Conservation (phyloP, 202 grass and related monocot species). For the Saccharum hybrid region DNA sequence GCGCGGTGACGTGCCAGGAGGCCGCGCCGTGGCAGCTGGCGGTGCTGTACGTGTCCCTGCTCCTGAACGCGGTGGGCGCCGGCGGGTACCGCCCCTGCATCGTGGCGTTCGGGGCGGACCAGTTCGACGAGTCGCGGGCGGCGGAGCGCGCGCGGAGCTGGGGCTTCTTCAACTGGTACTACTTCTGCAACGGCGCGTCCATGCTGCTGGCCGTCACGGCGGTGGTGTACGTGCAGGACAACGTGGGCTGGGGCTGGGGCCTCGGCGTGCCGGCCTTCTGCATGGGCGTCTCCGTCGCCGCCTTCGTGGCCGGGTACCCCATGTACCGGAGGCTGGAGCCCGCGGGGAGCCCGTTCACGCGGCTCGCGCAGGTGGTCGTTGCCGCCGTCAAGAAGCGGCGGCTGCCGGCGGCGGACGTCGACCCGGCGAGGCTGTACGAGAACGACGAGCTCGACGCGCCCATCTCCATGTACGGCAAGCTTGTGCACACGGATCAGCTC, state of each 20-base stretch:
- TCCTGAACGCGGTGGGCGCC: constrained; percentile 69
- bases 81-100: constrained; percentile 86
- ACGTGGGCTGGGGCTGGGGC: constrained; percentile 88
- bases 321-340: constrained; percentile 63
- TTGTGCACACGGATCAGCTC: constrained; percentile 74
- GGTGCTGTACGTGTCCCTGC: constrained; percentile 64
- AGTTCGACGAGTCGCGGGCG: constrained; percentile 64
- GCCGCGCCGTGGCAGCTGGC: constrained; percentile 71
- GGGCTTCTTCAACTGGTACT: constrained; percentile 98
- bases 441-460: constrained; percentile 66
- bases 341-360: constrained; percentile 65
- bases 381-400: constrained; percentile 68
- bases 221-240: constrained; percentile 93
- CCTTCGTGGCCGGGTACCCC: constrained; percentile 66
- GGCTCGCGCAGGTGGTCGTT: constrained; percentile 72
- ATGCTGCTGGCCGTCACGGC: constrained; percentile 79
- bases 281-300: constrained; percentile 75
- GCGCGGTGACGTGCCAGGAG: constrained; percentile 48
- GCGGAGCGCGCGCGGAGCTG: constrained; percentile 59
- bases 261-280: constrained; percentile 71
- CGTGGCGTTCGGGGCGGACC: constrained; percentile 88
- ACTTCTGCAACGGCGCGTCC: constrained; percentile 82
- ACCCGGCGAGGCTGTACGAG: constrained; percentile 45
- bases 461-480: constrained; percentile 79
- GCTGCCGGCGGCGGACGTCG: neutral